Base-by-base conservation (phyloP, 164 flowering plant genomes). In the Macadamia integrifolia region DNA sequence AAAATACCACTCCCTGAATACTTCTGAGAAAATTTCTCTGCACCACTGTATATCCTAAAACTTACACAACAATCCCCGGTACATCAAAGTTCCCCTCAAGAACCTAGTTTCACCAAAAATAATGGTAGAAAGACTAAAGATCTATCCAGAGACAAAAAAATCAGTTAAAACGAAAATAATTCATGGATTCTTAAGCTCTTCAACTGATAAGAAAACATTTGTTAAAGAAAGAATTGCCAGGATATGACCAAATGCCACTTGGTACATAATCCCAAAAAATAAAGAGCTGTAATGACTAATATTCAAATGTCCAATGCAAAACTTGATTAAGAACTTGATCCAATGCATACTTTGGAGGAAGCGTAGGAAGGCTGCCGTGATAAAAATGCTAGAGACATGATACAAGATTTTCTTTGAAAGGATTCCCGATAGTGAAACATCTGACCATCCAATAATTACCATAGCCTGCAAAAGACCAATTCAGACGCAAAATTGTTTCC, bases 311-410 rank as follows among this genome's bases (percentile, higher is more conserved):
- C 7, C 30, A 58, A 8, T 46, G 62, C 7, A 49, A 46, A 28
- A 57, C 44, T 28, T 6, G 58, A 69, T 65, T 61, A 29, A 66
- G 55, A 53, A 31, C 61, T 30, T 58, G 23, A 23, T 23, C 23
- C 23, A 23, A 23, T 23, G 8, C 87, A 61, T 89, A 92, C 98
- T 81, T 71, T 95, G 99, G n/a, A 91, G 78, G 46, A 89, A 69
- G 44, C 96, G 92, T 29, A 95, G 86, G 65, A 85, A 46, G 18
- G 99, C 90, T 61, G 99, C 97, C 58, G 99, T 94, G 66, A 94
- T 90, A 78, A 94, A 94, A 58, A 94, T 86, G 80, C 92, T 94
- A 80, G 87, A 84, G 40, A 88, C 74, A 66, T 86, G 85, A 74
- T 86, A 80, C 29, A 95, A 60, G 53, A 79, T 68, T 43, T 86